These are phyloP conservation scores for Geranomyces variabilis DNA, from an alignment of 192 early-diverging fungal species.

Conservation along the genomic window DNA sequence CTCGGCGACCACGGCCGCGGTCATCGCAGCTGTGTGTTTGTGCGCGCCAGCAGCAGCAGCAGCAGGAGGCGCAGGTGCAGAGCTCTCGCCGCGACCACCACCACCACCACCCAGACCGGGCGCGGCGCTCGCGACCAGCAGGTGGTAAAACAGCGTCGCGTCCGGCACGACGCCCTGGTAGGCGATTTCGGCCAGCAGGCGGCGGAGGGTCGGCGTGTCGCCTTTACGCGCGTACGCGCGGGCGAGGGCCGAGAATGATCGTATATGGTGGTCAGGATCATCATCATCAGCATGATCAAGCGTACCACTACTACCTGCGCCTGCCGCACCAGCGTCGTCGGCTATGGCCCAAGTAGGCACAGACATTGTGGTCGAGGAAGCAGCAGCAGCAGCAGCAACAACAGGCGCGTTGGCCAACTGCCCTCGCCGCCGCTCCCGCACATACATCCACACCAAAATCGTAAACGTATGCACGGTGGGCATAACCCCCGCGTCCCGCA, in stretches of 20 bases:
- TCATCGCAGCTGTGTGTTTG: background rate
- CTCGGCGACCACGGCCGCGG: background rate
- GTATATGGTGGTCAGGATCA: background rate
- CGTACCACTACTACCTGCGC: no score
- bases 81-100: no score
- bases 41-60: background rate
- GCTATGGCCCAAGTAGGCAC: background rate
- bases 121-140: background rate
- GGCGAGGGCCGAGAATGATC: conserved; percentile 14
- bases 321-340: background rate
- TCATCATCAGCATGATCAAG: no score
- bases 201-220: background rate
- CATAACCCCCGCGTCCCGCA: conserved; percentile 7
- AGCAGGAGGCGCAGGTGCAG: no score
- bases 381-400: background rate
- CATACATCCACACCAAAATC: conserved; percentile 26
- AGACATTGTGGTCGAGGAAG: no score
- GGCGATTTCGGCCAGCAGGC: conserved; percentile 6
- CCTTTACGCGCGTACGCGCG: conserved; percentile 6
- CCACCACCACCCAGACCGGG: no score
- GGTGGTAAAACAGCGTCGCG: background rate
- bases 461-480: conserved; percentile 31
- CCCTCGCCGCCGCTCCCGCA: background rate
- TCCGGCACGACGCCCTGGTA: conserved; percentile 10
- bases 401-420: background rate